Evolutionary conservation across 139 green algal genomes (phyloP).

Genomic region (Auxenochlorella protothecoides): DNA sequence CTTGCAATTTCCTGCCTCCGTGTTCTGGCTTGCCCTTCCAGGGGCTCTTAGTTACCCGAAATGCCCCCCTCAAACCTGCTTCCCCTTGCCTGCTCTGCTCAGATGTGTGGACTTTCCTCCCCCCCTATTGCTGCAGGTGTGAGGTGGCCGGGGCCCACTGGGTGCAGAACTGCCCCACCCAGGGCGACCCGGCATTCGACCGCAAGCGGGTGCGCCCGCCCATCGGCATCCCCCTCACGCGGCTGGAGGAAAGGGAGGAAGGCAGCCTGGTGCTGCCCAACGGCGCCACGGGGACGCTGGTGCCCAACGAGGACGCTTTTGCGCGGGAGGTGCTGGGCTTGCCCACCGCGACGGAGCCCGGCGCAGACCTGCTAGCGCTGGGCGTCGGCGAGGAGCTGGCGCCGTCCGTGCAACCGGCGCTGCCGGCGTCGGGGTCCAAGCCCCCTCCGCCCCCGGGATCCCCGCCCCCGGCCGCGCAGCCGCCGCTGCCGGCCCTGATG

Average conservation of each 20-base stretch:
- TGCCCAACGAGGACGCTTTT: constrained; percentile 43
- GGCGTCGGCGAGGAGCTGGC: neutral
- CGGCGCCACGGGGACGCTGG: constrained; percentile 37
- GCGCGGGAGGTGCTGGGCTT: constrained; percentile 34
- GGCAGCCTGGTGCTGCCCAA: constrained; percentile 49
- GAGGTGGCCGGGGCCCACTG: constrained; percentile 37
- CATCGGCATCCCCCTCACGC: constrained; percentile 51
- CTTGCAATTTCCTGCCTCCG: no score
- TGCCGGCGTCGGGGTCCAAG: neutral
- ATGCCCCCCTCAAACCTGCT: neutral
- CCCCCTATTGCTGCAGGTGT: constrained; percentile 4
- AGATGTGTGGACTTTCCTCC: neutral
- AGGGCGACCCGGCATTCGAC: constrained; percentile 43
- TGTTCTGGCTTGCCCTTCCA: no score
- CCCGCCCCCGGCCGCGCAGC: neutral
- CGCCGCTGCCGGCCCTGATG: constrained; percentile 2
- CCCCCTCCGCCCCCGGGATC: neutral
- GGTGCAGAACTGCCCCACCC: constrained; percentile 61
- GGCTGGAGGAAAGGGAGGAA: constrained; percentile 32
- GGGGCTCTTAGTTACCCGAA: neutral
- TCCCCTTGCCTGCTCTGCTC: neutral
- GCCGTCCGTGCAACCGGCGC: neutral
- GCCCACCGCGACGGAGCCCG: constrained; percentile 3
- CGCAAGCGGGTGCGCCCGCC: constrained; percentile 41
- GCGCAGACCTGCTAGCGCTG: neutral